Percentiles rank a stretch among this genome's conserved stretches.
Conservation (phyloP, 805 yeast genomes). For the Saturnispora saitoi region DNA sequence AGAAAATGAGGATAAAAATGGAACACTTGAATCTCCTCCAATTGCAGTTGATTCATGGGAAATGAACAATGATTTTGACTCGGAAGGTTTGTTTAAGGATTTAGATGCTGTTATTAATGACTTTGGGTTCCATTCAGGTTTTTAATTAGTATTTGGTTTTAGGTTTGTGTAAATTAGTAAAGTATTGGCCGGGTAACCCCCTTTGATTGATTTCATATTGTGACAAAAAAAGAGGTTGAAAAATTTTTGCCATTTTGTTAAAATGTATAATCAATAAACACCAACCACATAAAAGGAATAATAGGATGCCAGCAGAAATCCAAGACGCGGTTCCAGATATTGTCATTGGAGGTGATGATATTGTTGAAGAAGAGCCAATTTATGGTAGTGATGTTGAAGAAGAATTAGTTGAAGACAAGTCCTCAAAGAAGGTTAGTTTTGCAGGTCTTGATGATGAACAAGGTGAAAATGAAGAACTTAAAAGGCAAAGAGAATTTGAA, state of each 20-base stretch:
- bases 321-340: slow-evolving; percentile 82
- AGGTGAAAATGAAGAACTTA: slow-evolving; percentile 60
- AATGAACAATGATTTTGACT: slow-evolving; percentile 32
- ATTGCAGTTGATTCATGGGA: slow-evolving; percentile 33
- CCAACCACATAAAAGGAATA: neutral
- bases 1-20: neutral
- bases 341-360: slow-evolving; percentile 52
- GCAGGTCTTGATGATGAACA: slow-evolving; percentile 58
- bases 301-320: slow-evolving; percentile 62
- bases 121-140: slow-evolving; percentile 72
- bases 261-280: neutral
- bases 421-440: slow-evolving; percentile 74
- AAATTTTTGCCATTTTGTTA: slow-evolving; percentile 1
- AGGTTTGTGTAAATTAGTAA: neutral
- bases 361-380: slow-evolving; percentile 26
- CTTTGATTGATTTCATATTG: neutral
- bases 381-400: slow-evolving; percentile 33
- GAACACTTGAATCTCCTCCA: neutral
- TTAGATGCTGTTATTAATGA: slow-evolving; percentile 87
- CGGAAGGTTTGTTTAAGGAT: slow-evolving; percentile 63
- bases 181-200: slow-evolving; percentile 6
- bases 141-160: neutral
- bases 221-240: neutral
- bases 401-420: slow-evolving; percentile 30
- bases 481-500: slow-evolving; percentile 76